A percentile compares a stretch with the other conserved stretches of the same genome.
Evolutionary conservation across 306 rosid species (phyloP).

Genomic region (Quercus mongolica): DNA sequence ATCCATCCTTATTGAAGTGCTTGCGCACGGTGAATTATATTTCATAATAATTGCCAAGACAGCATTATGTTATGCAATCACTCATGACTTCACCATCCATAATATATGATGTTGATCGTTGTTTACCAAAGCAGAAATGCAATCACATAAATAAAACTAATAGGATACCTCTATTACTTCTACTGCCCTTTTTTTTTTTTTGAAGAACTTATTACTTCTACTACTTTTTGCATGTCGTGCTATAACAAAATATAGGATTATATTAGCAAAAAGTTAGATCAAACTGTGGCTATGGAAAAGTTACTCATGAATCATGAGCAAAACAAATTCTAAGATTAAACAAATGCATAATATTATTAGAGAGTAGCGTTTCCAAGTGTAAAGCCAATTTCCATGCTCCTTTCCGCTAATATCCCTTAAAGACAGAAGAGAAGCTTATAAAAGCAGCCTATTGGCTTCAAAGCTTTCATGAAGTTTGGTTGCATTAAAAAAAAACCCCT

Average conservation of each 20-base stretch:
- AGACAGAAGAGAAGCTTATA: conserved; percentile 44
- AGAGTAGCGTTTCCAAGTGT: conserved; percentile 42
- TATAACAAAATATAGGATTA: background rate
- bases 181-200: no score
- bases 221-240: background rate
- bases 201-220: no score
- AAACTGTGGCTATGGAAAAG: background rate
- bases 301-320: background rate
- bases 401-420: conserved; percentile 43
- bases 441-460: conserved; percentile 49
- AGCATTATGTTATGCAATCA: background rate
- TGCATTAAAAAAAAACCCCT: conserved; percentile 17
- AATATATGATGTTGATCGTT: background rate
- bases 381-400: conserved; percentile 47
- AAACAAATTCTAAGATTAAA: conserved; percentile 6
- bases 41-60: background rate
- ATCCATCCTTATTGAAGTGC: background rate
- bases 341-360: conserved; percentile 10
- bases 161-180: background rate
- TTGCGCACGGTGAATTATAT: background rate
- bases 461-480: conserved; percentile 18
- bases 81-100: background rate
- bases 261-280: background rate
- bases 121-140: background rate
- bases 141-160: background rate